Conservation (phyloP, 2,329 filamentous ascomycete genomes). For the Scytalidium sp. region DNA sequence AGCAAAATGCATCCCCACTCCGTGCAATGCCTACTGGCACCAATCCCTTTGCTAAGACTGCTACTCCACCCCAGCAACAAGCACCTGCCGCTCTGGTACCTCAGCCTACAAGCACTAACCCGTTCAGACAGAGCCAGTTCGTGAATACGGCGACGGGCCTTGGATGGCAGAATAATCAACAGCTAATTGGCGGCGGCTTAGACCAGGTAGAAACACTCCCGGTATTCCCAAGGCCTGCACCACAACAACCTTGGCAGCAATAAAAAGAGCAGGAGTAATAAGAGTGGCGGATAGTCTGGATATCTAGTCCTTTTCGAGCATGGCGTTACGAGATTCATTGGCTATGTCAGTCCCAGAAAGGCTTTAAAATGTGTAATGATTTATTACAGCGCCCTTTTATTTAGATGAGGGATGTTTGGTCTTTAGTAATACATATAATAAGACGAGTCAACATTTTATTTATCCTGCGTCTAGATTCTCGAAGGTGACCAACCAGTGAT, state of each 20-base stretch:
- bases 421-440: not conserved
- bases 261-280: slow-evolving; percentile 9
- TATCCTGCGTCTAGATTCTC: not conserved
- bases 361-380: not conserved
- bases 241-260: slow-evolving; percentile 58
- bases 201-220: slow-evolving; percentile 77
- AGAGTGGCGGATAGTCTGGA: slow-evolving; percentile 2
- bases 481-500: not conserved
- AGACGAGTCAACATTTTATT: not conserved
- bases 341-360: not conserved
- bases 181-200: slow-evolving; percentile 76
- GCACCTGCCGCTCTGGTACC: slow-evolving; percentile 52
- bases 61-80: slow-evolving; percentile 16
- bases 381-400: not conserved
- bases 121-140: slow-evolving; percentile 88
- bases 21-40: slow-evolving; percentile 62
- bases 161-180: slow-evolving; percentile 80
- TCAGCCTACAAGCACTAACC: slow-evolving; percentile 86
- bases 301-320: slow-evolving; percentile 21
- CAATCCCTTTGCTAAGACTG: slow-evolving; percentile 65
- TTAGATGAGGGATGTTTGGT: not conserved
- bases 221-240: slow-evolving; percentile 79
- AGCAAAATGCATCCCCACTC: slow-evolving; percentile 46
- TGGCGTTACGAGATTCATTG: slow-evolving; percentile 24
- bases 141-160: slow-evolving; percentile 84